Percentiles rank a stretch among this genome's conserved stretches.
These are phyloP conservation scores for Mycena maculata DNA, from an alignment of 768 basidiomycete genomes.

Conservation along the genomic window DNA sequence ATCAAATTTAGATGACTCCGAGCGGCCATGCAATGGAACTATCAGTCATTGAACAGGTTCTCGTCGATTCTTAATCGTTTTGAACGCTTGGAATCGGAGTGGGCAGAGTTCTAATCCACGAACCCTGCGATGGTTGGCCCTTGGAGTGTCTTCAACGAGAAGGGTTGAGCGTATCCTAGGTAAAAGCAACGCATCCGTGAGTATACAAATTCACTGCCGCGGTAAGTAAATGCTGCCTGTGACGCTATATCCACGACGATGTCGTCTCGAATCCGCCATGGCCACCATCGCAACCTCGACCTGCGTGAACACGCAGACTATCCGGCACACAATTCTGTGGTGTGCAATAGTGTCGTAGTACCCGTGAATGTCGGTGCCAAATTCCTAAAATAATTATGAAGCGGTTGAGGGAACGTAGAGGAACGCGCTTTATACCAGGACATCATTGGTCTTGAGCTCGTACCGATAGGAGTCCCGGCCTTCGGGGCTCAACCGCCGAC, in stretches of 20 bases:
- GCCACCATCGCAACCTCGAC: conserved; percentile 52
- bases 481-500: conserved; percentile 68
- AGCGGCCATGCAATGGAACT: too few relatives aligned
- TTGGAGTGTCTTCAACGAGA: too few relatives aligned
- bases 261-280: conserved; percentile 25
- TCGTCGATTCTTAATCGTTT: too few relatives aligned
- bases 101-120: too few relatives aligned
- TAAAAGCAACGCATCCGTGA: too few relatives aligned
- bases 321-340: conserved; percentile 74
- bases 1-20: too few relatives aligned
- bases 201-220: not conserved
- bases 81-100: too few relatives aligned
- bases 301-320: conserved; percentile 65
- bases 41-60: too few relatives aligned
- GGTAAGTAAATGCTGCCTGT: conserved; percentile 13
- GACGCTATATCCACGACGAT: conserved; percentile 27
- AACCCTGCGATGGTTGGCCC: too few relatives aligned
- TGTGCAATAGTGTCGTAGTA: conserved; percentile 73
- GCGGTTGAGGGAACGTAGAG: not conserved
- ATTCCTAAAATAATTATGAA: conserved; percentile 56
- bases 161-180: too few relatives aligned
- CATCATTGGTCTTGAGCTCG: conserved; percentile 72
- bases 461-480: conserved; percentile 69
- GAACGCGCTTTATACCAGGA: conserved; percentile 53
- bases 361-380: conserved; percentile 76